Percentiles rank a stretch among this genome's conserved stretches.
These are phyloP conservation scores for Solanum pimpinellifolium DNA, from an alignment of 257 asterid species.

Conservation along the genomic window DNA sequence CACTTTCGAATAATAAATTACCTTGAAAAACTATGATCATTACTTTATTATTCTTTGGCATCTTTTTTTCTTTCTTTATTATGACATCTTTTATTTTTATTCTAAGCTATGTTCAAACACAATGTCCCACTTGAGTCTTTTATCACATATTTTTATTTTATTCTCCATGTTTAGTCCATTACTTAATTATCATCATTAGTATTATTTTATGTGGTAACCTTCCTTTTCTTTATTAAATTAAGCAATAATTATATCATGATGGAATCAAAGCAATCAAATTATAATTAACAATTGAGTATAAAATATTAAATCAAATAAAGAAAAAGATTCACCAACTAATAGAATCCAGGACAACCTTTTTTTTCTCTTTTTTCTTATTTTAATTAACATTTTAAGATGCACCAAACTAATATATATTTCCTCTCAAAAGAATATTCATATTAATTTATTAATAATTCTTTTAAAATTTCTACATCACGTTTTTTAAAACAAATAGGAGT, in stretches of 20 bases:
- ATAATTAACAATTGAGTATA: neutral
- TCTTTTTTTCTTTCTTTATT: neutral
- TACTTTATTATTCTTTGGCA: neutral
- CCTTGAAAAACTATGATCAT: neutral
- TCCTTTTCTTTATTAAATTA: neutral
- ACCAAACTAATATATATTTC: no score
- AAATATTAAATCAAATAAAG: neutral
- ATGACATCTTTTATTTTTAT: neutral
- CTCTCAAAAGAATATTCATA: neutral
- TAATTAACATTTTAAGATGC: neutral
- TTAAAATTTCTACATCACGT: neutral
- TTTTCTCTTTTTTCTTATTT: neutral
- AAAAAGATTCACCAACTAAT: neutral
- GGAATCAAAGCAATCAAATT: neutral
- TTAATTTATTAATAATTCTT: no score
- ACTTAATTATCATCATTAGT: neutral
- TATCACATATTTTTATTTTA: no score
- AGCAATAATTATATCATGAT: neutral
- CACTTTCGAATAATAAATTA: neutral
- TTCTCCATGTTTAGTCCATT: neutral
- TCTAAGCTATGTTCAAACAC: neutral
- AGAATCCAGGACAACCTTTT: neutral
- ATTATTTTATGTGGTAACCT: neutral
- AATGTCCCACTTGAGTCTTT: neutral
- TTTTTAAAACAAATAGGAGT: neutral